Percentiles rank a stretch among this genome's conserved stretches.
Evolutionary conservation across 2,329 filamentous ascomycete species (phyloP).

Genomic region (Diaporthe capsici): DNA sequence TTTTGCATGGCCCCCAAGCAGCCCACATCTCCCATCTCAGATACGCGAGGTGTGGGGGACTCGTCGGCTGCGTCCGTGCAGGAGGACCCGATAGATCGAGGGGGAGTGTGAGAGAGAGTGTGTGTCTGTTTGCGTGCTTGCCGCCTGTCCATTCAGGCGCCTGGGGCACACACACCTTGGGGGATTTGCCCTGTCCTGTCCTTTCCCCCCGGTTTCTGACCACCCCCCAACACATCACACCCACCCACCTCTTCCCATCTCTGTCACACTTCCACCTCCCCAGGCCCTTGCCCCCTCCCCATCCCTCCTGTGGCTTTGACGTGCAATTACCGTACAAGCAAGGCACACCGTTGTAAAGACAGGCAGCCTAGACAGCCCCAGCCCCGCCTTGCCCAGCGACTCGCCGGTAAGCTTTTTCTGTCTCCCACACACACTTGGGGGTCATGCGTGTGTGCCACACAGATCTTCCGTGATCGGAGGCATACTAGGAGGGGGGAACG

Average conservation of each 20-base stretch:
- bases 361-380: background rate
- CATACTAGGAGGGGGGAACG: no score
- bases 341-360: constrained; percentile 26
- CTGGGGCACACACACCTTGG: background rate
- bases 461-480: background rate
- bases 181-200: constrained; percentile 5
- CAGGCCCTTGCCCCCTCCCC: background rate
- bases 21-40: constrained; percentile 19
- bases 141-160: background rate
- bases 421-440: background rate
- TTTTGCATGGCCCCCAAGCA: constrained; percentile 26
- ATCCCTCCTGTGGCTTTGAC: constrained; percentile 22
- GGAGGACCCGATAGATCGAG: constrained; percentile 17
- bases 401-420: background rate
- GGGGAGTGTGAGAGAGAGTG: background rate
- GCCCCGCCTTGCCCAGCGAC: background rate
- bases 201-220: constrained; percentile 14
- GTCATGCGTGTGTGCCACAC: background rate
- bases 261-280: background rate
- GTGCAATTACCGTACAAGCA: constrained; percentile 30
- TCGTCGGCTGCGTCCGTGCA: constrained; percentile 29
- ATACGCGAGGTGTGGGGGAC: constrained; percentile 32
- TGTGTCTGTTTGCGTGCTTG: background rate
- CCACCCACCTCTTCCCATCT: background rate
- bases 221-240: background rate